phyloP scores from a whole-genome alignment of 805 yeast species.

The Cyberlindnera mrakii region DNA sequence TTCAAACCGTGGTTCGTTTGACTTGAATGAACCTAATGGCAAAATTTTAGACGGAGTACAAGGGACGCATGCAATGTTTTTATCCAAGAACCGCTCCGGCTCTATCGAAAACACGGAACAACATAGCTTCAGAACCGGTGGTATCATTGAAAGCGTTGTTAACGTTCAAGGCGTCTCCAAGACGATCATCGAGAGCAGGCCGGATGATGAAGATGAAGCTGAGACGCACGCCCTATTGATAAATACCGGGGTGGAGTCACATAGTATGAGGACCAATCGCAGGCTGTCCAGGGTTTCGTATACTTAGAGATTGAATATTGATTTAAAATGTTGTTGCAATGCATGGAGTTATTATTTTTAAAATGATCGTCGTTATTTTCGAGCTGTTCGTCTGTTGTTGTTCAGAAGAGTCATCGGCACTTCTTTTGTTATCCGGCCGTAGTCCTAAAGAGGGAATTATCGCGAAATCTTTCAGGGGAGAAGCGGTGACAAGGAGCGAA shows the following conservation, averaged over 20 bases:
- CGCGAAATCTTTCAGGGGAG: no score
- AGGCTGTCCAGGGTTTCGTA: not conserved
- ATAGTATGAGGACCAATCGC: not conserved
- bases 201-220: conserved; percentile 24
- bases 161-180: conserved; percentile 79
- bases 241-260: not conserved
- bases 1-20: not conserved
- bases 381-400: no score
- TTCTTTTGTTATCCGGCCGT: no score
- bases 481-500: no score
- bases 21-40: not conserved
- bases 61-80: not conserved
- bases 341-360: no score
- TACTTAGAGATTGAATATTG: not conserved
- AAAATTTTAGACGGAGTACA: not conserved
- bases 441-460: no score
- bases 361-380: no score
- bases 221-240: conserved; percentile 6
- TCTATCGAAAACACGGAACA: conserved; percentile 11
- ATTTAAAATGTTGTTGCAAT: not conserved
- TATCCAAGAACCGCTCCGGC: not conserved
- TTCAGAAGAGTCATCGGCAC: no score
- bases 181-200: conserved; percentile 72
- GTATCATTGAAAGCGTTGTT: conserved; percentile 77
- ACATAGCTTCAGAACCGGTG: conserved; percentile 23